phyloP scores from a whole-genome alignment of 768 basidiomycete species.

The Termitomyces sp. region DNA sequence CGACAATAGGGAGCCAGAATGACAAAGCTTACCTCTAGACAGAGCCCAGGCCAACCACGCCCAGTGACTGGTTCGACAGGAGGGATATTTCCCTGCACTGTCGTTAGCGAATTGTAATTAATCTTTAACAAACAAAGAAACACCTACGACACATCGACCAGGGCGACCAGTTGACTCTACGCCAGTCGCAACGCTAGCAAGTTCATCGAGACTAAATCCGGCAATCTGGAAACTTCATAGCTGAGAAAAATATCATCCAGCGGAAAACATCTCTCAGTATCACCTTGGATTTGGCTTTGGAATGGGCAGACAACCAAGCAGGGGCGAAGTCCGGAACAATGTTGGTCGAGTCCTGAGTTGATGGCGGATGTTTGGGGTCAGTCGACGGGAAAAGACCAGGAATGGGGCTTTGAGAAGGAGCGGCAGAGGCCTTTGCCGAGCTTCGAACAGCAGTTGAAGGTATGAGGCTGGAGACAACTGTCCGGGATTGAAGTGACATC shows the following conservation, averaged over 20 bases:
- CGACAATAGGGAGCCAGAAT: neutral
- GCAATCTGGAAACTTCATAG: slow-evolving; percentile 25
- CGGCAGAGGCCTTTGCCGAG: slow-evolving; percentile 36
- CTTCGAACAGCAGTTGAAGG: slow-evolving; percentile 3
- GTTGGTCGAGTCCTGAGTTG: slow-evolving; percentile 25
- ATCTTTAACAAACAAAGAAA: neutral
- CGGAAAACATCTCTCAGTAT: neutral
- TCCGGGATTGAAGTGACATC: neutral
- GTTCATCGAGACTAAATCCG: slow-evolving; percentile 41
- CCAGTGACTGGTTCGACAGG: slow-evolving; percentile 25
- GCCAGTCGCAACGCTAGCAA: slow-evolving; percentile 48
- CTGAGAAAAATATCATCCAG: neutral
- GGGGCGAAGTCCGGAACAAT: slow-evolving; percentile 21
- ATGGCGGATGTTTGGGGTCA: slow-evolving; percentile 45
- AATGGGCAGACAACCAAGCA: slow-evolving; percentile 43
- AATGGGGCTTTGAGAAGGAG: slow-evolving; percentile 42
- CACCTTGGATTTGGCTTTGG: slow-evolving; percentile 42
- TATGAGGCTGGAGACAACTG: neutral
- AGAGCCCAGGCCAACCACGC: slow-evolving; percentile 47
- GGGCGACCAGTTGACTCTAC: slow-evolving; percentile 34
- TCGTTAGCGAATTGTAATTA: neutral
- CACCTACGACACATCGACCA: slow-evolving; percentile 46
- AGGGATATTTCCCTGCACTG: slow-evolving; percentile 40
- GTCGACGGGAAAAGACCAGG: slow-evolving; percentile 44
- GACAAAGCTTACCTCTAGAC: slow-evolving; percentile 39